These are phyloP conservation scores for Oryza glumipatula DNA, from an alignment of 176 grass and related monocot species.

Conservation along the genomic window DNA sequence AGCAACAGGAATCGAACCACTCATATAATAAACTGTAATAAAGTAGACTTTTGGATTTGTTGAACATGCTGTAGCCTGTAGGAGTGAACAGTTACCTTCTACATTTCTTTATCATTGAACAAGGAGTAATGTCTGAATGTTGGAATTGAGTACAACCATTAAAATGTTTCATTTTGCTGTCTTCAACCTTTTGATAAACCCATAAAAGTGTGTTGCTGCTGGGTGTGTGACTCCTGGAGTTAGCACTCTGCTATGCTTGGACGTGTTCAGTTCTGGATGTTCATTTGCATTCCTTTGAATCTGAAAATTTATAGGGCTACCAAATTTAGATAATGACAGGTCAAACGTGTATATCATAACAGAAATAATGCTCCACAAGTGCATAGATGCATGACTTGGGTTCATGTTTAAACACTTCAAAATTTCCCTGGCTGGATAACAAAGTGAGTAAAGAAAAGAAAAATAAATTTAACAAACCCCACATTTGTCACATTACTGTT, in stretches of 20 bases:
- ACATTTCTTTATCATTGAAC: not conserved
- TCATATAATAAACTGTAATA: not conserved
- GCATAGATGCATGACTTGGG: not conserved
- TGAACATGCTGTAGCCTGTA: not conserved
- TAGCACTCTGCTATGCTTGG: not conserved
- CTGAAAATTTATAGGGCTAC: not conserved
- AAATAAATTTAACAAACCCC: not conserved
- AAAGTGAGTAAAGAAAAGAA: not conserved
- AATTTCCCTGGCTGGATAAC: slow-evolving; percentile 21
- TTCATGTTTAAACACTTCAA: not conserved
- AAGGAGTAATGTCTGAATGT: not conserved
- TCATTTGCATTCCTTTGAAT: not conserved
- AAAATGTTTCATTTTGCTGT: not conserved
- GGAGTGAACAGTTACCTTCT: not conserved
- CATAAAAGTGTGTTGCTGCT: not conserved
- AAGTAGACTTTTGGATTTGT: not conserved
- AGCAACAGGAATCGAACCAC: not conserved
- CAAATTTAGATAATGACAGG: not conserved
- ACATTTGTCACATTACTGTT: not conserved
- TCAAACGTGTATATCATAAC: not conserved
- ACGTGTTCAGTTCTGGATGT: not conserved
- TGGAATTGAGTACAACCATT: not conserved
- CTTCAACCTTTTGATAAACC: not conserved
- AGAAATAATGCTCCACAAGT: not conserved
- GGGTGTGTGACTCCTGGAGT: not conserved